A percentile compares a stretch with the other conserved stretches of the same genome.
Evolutionary conservation across 139 green algal species (phyloP).

Genomic region (Ettlia oleoabundans): DNA sequence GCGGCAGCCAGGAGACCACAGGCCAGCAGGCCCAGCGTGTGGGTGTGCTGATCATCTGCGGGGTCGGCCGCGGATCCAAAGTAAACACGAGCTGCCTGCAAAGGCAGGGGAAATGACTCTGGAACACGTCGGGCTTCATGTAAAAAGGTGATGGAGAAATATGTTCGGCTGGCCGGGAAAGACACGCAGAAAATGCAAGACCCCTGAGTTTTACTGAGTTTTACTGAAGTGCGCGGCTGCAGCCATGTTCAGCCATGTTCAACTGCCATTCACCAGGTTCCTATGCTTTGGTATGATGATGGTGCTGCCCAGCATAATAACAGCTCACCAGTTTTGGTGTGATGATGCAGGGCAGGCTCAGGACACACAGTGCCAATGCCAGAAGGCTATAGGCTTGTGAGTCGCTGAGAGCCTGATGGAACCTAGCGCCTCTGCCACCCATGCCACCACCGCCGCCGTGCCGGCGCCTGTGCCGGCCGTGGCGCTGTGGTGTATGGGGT

Average conservation of each 20-base stretch:
- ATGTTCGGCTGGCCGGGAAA: too few relatives aligned
- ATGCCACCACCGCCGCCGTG: neutral
- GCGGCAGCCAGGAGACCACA: constrained; percentile 7
- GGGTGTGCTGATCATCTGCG: constrained; percentile 34
- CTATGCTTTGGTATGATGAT: too few relatives aligned
- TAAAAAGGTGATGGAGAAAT: too few relatives aligned
- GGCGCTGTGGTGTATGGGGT: neutral
- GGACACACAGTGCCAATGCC: neutral
- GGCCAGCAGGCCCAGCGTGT: constrained; percentile 30
- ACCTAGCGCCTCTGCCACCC: neutral
- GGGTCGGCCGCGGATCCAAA: constrained; percentile 42
- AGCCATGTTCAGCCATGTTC: too few relatives aligned
- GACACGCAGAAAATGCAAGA: too few relatives aligned
- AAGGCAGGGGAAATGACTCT: neutral
- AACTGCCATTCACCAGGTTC: too few relatives aligned
- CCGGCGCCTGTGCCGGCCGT: neutral
- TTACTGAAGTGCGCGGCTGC: too few relatives aligned
- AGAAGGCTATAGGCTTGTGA: constrained; percentile 37
- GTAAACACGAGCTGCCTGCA: constrained; percentile 22
- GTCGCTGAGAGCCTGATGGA: neutral
- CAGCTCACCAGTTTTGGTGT: constrained; percentile 1
- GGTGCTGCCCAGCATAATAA: too few relatives aligned
- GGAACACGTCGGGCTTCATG: too few relatives aligned
- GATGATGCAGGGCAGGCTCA: constrained; percentile 20
- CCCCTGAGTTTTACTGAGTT: too few relatives aligned